Evolutionary conservation across 495 filamentous ascomycete species (phyloP).

Genomic region (Astrocystis sublimbata): DNA sequence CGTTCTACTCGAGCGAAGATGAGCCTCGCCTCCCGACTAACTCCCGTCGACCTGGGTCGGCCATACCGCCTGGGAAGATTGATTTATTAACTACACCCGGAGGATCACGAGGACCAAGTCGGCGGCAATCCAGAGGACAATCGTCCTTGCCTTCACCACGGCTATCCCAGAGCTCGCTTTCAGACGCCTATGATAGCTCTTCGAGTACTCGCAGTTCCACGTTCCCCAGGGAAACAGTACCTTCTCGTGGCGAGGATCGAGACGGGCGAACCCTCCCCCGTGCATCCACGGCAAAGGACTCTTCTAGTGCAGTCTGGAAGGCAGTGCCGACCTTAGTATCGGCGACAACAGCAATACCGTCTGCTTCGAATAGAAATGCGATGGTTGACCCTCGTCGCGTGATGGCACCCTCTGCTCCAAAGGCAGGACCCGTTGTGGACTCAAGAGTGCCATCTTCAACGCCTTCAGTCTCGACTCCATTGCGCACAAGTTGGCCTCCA

Average conservation of each 20-base stretch:
- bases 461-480: slow-evolving; percentile 22
- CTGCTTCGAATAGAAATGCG: slow-evolving; percentile 19
- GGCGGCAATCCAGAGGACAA: slow-evolving; percentile 23
- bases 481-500: slow-evolving; percentile 31
- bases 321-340: slow-evolving; percentile 21
- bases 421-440: slow-evolving; percentile 12
- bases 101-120: slow-evolving; percentile 21
- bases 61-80: slow-evolving; percentile 5
- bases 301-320: slow-evolving; percentile 25
- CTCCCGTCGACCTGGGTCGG: slow-evolving; percentile 22
- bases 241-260: slow-evolving; percentile 32
- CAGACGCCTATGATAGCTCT: slow-evolving; percentile 23
- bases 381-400: slow-evolving; percentile 27
- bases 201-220: slow-evolving; percentile 39
- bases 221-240: slow-evolving; percentile 34
- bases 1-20: slow-evolving; percentile 32
- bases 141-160: slow-evolving; percentile 29
- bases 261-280: slow-evolving; percentile 32
- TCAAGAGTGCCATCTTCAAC: slow-evolving; percentile 22
- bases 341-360: slow-evolving; percentile 22
- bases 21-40: slow-evolving; percentile 16
- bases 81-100: slow-evolving; percentile 13
- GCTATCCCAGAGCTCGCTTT: slow-evolving; percentile 22
- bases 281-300: slow-evolving; percentile 24
- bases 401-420: slow-evolving; percentile 20